Conservation (phyloP, 768 basidiomycete genomes). For the Nidularia pulvinata region DNA sequence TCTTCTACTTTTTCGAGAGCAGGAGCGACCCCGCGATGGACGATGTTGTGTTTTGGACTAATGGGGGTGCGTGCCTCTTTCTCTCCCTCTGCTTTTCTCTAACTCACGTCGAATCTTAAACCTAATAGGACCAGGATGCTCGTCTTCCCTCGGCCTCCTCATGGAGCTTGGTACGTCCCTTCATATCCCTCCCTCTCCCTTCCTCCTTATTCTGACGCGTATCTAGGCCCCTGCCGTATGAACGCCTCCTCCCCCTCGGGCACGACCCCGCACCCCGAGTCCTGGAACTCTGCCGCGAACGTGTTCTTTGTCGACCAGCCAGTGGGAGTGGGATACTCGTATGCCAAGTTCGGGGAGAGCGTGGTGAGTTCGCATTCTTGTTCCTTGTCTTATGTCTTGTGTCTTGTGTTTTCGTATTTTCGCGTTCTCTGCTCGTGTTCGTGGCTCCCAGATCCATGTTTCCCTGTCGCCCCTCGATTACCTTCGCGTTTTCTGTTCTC, state of each 20-base stretch:
- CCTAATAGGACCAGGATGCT: constrained; percentile 35
- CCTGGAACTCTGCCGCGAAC: constrained; percentile 71
- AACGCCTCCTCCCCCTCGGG: constrained; percentile 30
- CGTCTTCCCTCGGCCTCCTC: constrained; percentile 57
- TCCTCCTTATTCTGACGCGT: background rate
- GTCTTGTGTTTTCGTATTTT: background rate
- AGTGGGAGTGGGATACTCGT: constrained; percentile 59
- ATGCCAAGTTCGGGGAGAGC: constrained; percentile 62
- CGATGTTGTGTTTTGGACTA: constrained; percentile 61
- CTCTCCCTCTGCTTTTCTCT: too few relatives aligned
- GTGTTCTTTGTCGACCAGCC: constrained; percentile 67
- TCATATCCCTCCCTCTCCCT: constrained; percentile 1
- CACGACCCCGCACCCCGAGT: constrained; percentile 53
- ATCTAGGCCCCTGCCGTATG: constrained; percentile 67
- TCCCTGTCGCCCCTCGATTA: too few relatives aligned
- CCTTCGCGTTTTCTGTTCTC: too few relatives aligned
- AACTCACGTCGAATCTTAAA: too few relatives aligned
- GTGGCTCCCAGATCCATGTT: too few relatives aligned
- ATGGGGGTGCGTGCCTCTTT: constrained; percentile 27
- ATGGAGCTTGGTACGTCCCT: constrained; percentile 68
- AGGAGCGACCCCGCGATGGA: constrained; percentile 57
- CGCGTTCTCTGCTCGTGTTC: background rate
- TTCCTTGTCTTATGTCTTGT: background rate
- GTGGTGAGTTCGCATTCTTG: constrained; percentile 36
- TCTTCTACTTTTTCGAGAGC: constrained; percentile 82